Percentiles rank a stretch among this genome's conserved stretches.
Evolutionary conservation across 129 eudicot genomes (phyloP).

Genomic region (Saposhnikovia divaricata): DNA sequence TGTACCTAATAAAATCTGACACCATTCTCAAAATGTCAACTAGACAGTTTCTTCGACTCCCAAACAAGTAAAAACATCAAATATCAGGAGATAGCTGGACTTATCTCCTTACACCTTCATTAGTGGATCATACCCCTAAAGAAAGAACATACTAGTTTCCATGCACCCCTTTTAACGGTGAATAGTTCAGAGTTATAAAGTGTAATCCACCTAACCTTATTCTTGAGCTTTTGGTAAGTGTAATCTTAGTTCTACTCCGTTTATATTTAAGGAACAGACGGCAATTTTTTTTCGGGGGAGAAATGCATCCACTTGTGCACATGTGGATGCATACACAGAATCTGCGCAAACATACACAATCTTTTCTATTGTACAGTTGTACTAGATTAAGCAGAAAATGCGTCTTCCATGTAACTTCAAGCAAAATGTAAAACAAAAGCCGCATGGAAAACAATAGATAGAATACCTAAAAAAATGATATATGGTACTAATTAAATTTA

Average conservation of each 20-base stretch:
- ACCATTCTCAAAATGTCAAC: background rate
- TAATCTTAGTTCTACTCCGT: background rate
- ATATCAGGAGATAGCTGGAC: background rate
- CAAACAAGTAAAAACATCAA: background rate
- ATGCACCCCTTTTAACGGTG: background rate
- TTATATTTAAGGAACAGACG: too few species aligned
- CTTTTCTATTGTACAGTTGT: background rate
- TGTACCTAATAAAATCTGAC: background rate
- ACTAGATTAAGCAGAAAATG: background rate
- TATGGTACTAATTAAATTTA: background rate
- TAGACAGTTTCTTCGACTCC: background rate
- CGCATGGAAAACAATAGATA: background rate
- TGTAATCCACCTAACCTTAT: background rate
- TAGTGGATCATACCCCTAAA: too few species aligned
- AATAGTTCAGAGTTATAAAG: background rate
- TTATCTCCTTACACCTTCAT: too few species aligned
- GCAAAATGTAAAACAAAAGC: background rate
- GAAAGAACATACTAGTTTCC: too few species aligned
- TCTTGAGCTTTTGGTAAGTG: background rate
- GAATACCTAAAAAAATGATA: background rate
- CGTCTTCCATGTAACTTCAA: background rate
- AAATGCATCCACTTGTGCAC: background rate
- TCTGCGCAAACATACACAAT: background rate
- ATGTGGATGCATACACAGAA: background rate
- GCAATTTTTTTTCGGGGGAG: background rate